phyloP scores from a whole-genome alignment of 129 eudicot genomes.

The Dittrichia graveolens region DNA sequence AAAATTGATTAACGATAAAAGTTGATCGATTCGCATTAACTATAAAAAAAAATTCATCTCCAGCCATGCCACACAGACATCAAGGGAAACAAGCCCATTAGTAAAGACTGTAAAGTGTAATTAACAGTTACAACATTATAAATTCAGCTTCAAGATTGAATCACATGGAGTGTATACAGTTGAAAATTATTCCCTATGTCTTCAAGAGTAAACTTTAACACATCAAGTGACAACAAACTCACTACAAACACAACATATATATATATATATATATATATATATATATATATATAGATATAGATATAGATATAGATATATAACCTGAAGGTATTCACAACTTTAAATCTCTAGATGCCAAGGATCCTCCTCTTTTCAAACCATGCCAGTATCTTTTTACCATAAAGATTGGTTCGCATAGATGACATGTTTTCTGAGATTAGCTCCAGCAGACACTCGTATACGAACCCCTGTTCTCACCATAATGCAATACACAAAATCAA shows the following conservation, averaged over 20 bases:
- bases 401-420: constrained; percentile 56
- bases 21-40: too few relatives aligned
- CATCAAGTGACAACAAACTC: constrained; percentile 30
- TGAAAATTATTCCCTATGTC: constrained; percentile 23
- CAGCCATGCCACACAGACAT: too few relatives aligned
- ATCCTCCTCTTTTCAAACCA: constrained; percentile 53
- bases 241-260: constrained; percentile 31
- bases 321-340: constrained; percentile 27
- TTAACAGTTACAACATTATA: constrained; percentile 10
- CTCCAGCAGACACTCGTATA: constrained; percentile 36
- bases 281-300: too few relatives aligned
- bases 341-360: constrained; percentile 30
- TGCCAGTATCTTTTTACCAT: constrained; percentile 61
- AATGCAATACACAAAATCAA: constrained; percentile 13
- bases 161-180: constrained; percentile 26
- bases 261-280: constrained; percentile 19
- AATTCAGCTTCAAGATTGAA: constrained; percentile 26
- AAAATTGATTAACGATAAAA: too few relatives aligned
- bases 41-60: too few relatives aligned
- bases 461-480: constrained; percentile 45
- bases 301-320: constrained; percentile 27
- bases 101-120: constrained; percentile 24
- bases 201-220: constrained; percentile 25
- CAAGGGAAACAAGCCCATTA: neutral
- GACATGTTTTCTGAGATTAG: constrained; percentile 43